Evolutionary conservation across 2,329 filamentous ascomycete genomes (phyloP).

Genomic region (Penicillium sp.): DNA sequence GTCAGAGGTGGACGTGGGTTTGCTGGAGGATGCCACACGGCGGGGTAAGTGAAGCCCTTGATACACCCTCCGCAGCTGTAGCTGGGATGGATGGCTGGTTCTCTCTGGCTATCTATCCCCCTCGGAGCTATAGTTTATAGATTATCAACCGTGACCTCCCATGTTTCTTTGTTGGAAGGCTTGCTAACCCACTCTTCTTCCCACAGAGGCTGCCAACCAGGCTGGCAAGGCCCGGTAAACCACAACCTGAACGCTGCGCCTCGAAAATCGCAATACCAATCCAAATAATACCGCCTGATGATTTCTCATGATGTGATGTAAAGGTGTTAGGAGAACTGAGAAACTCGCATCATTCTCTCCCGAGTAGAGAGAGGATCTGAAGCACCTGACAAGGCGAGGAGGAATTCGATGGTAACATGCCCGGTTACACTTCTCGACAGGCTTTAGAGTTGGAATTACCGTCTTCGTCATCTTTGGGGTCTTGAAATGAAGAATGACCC

Average conservation of each 20-base stretch:
- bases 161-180: neutral
- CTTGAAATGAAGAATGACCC: neutral
- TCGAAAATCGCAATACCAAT: slow-evolving; percentile 22
- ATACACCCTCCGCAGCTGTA: neutral
- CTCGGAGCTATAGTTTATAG: neutral
- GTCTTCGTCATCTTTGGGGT: neutral
- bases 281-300: slow-evolving; percentile 20
- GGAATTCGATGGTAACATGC: neutral
- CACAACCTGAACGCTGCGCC: slow-evolving; percentile 16
- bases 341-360: neutral
- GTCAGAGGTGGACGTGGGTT: slow-evolving; percentile 77
- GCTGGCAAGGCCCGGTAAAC: slow-evolving; percentile 53
- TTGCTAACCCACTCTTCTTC: slow-evolving; percentile 13
- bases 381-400: neutral
- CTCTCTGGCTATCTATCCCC: neutral
- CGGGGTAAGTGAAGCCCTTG: slow-evolving; percentile 62
- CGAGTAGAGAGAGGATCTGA: neutral
- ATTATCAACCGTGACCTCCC: neutral
- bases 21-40: slow-evolving; percentile 88
- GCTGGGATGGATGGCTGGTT: neutral
- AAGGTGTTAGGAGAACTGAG: slow-evolving; percentile 8
- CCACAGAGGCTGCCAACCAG: slow-evolving; percentile 54
- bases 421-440: neutral
- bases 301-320: slow-evolving; percentile 17
- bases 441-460: neutral